phyloP scores from a whole-genome alignment of 2,329 filamentous ascomycete species.

The Aschersonia sp. region DNA sequence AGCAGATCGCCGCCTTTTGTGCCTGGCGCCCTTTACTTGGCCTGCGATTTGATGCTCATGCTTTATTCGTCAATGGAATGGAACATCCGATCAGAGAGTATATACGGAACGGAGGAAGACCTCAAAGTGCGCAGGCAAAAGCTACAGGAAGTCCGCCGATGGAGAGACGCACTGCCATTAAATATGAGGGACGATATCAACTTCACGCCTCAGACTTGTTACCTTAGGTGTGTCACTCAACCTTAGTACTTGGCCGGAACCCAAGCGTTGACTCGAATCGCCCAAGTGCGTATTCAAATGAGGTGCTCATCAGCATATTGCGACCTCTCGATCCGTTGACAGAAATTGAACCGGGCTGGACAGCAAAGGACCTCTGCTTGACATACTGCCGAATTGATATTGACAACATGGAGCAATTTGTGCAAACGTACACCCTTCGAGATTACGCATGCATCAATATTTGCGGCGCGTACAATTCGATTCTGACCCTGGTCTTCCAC shows the following conservation, averaged over 20 bases:
- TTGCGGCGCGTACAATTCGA: constrained; percentile 6
- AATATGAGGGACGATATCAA: constrained; percentile 6
- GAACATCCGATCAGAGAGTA: constrained; percentile 1
- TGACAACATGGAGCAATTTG: constrained; percentile 3
- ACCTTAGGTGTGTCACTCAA: constrained; percentile 3
- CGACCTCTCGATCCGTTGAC: constrained; percentile 1
- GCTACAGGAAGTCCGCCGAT: constrained; percentile 1
- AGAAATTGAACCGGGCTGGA: constrained; percentile 4
- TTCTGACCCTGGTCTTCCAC: constrained; percentile 4
- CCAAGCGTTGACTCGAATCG: neutral
- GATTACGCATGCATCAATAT: constrained; percentile 7
- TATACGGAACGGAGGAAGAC: constrained; percentile 3
- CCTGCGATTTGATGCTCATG: constrained; percentile 6
- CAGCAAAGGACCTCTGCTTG: constrained; percentile 3
- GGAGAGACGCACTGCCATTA: constrained; percentile 3
- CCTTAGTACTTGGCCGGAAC: neutral
- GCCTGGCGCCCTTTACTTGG: constrained; percentile 3
- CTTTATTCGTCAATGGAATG: constrained; percentile 6
- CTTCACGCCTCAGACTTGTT: constrained; percentile 6
- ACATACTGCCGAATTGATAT: constrained; percentile 4
- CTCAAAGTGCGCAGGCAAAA: constrained; percentile 1
- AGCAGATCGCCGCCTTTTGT: constrained; percentile 4
- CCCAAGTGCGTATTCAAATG: constrained; percentile 4
- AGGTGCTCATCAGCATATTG: constrained; percentile 6
- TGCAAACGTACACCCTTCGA: constrained; percentile 2